Percentiles rank a stretch among this genome's conserved stretches.
Conservation (phyloP, 768 basidiomycete genomes). For the Cystofilobasidium bisporidii region DNA sequence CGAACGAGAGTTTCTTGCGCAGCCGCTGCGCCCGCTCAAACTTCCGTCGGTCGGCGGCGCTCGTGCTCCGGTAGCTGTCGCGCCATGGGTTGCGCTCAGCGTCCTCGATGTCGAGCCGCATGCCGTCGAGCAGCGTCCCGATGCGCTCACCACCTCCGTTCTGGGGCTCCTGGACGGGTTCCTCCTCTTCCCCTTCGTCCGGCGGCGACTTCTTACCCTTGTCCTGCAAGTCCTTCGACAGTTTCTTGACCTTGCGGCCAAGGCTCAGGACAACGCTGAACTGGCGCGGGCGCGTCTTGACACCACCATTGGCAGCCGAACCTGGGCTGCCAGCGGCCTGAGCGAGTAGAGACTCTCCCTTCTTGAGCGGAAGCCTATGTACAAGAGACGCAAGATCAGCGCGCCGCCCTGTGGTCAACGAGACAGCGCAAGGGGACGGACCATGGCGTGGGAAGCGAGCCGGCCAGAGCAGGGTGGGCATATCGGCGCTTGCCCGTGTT, state of each 20-base stretch:
- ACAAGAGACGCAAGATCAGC: neutral
- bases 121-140: neutral
- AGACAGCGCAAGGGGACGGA: constrained; percentile 46
- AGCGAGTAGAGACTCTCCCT: neutral
- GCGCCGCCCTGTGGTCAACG: neutral
- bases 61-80: neutral
- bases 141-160: constrained; percentile 9
- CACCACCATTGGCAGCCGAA: neutral
- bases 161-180: neutral
- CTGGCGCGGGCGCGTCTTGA: neutral
- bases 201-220: neutral
- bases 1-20: constrained; percentile 20
- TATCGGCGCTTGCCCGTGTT: constrained; percentile 61
- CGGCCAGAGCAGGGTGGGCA: constrained; percentile 90
- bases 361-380: constrained; percentile 2
- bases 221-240: neutral
- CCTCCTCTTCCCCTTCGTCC: neutral
- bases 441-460: constrained; percentile 87
- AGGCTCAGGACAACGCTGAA: constrained; percentile 17
- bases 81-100: constrained; percentile 9
- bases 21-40: neutral
- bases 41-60: neutral
- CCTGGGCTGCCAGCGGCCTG: neutral
- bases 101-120: neutral
- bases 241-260: constrained; percentile 5